Base-by-base conservation (phyloP, 78 protist genomes). In the Cavenderia fasciculata region DNA sequence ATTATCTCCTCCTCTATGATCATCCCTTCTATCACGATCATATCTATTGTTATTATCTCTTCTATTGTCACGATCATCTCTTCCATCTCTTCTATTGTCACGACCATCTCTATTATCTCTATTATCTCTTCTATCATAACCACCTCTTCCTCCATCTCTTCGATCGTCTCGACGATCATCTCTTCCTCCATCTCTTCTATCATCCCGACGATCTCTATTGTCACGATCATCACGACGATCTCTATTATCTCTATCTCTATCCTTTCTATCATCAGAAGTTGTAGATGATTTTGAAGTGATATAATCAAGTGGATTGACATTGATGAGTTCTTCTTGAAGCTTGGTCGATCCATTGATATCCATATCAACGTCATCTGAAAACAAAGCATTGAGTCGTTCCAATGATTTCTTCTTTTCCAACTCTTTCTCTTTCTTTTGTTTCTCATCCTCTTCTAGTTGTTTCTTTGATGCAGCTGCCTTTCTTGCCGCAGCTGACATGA, bases 261-360 rank as follows among this genome's bases (percentile, higher is more conserved):
- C 66, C 7, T 62, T 25, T 12, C 47, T 74, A 19, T 72, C 19
- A 8, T 72, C 57, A n/a, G 41, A 34, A 6, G 47, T n/a, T 62
- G 46, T 3, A 46, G 59, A 19, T 38, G n/a, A 25, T 33, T 59
- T 44, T 33, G 41, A 29, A n/a, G 73, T 10, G 61, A 82, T 68
- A 59, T 66, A 82, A 7, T 82, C 78, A 4, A 33, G 2, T 23
- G 90, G 90, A 56, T 82, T 72, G 14, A 82, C 90, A 68, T 82
- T 68, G 31, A 40, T 41, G 14, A 82, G 38, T 54, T 82, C 68
- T 16, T 82, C 90, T 68, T 82, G 49, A 25, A 29, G 19, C 16
- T n/a, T 52, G 34, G 16, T 65, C 56, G 19, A 14, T 16, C 27
- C n/a, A n/a, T 54, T 38, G 19, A 6, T 11, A 16, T 63, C 34